Base-by-base conservation (phyloP, 1,284 basidiomycete genomes). In the Tilletia setariae region DNA sequence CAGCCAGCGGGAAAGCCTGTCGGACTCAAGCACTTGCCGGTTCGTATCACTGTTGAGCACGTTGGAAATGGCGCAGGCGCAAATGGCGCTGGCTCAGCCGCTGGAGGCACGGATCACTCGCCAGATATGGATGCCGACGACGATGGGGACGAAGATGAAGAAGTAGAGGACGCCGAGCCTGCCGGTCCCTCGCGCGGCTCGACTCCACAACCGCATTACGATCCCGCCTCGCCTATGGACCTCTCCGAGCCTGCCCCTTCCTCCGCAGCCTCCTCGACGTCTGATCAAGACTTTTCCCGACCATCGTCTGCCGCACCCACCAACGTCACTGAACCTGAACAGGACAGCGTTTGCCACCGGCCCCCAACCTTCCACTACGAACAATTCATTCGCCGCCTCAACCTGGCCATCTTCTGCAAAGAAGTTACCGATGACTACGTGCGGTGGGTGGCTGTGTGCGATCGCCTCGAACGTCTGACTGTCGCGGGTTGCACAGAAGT, bases 381-480 rank as follows among this genome's bases (percentile, higher is more conserved):
- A 56, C 86, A 86, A 67, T 94, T 95, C 78, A 90, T 98, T 73
- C 90, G 93, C 53, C 89, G 96, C 23, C 88, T 99, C 79, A 96
- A 97, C 82, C 91, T 98, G 80, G 87, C 90, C 67, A 86, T 87
- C 66, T 86, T 98, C 49, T 88, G 89, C 47, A 84, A 85, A 44
- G 87, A 90, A 70, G 86, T 98, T 76, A 88, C 86, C 68, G 93
- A 97, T 84, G 87, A 90, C 67, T 86, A 92, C 70, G 89, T 98
- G 80, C 84, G 86, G 64, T 87, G 89, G 65, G 88, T 98, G 72
- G 85, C 87, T 21, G 87, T 86, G 53, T 98, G 96, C 84, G 86
- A 88, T 70, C 86, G 92, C 59, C 87, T 98, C 64, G 96, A 98
- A 84, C 88, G 96, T 62, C 87, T 98, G 71, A 96, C 93, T 4